Evolutionary conservation across 805 yeast genomes (phyloP), one percentile per base, ranked within the genome.

Genomic region (Zygosaccharomyces kombuchaensis): DNA sequence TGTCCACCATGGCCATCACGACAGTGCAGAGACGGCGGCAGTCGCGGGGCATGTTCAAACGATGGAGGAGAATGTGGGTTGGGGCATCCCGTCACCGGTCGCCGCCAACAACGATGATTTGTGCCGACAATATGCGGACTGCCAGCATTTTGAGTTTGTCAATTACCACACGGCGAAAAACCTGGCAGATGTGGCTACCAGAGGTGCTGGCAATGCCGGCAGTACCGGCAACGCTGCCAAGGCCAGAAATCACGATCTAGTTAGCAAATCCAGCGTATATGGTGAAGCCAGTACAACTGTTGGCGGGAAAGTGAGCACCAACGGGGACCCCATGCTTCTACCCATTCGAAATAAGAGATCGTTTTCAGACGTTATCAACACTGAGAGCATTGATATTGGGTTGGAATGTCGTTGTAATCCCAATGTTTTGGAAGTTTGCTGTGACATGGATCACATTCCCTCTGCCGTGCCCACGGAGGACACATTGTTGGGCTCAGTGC

Each of bases 1-100:
- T 5, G 21, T 19, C 21, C 21, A 19, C n/a, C 86, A 80, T 56
- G 75, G 80, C 25, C 86, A 80, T 56, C 77, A 38, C 16, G 32
- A 29, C 14, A 7, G 14, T n/a, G 13, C 32, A 4, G 32, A 26
- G 23, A 25, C 41, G 25, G 27, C 13, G 14, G 36, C 34, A 10
- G 27, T 9, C 12, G 13, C n/a, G 19, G 32, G n/a, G 34, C 10
- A 5, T 14, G 17, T 17, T 13, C 34, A 17, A 7, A 26, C 26
- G 29, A 12, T 17, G 25, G 31, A 12, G 14, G n/a, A 26, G 17
- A 27, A 31, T 8, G 34, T 22, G 9, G 29, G 35, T n/a, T 27
- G 34, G 40, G 34, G n/a, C 8, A 21, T 32, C 2, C 9, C 31
- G 32, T n/a, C 36, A 9, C 36, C 32, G 21, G 43, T 27, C 2